Base-by-base conservation (phyloP, 768 basidiomycete genomes). In the Tricholoma saponaceum region DNA sequence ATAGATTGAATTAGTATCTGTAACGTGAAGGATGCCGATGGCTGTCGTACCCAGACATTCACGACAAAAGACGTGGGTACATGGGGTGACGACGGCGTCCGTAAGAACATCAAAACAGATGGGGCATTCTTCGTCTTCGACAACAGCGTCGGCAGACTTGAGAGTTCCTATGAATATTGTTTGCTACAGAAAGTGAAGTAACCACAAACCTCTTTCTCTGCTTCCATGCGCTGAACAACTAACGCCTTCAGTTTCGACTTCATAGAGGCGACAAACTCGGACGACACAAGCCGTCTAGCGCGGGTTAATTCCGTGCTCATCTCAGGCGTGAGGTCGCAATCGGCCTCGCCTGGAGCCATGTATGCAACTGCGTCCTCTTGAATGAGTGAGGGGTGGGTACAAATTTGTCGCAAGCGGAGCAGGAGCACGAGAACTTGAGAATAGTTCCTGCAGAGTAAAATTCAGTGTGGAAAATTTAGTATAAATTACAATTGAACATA, bases 361-460 rank as follows among this genome's bases (percentile, higher is more conserved):
- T 78, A 81, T 0, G 79, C 78, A 0, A 68, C 72, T 2, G 72
- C 79, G 33, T 77, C 76, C 61, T 86, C 83, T 64, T 83, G 81
- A 30, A 90, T 83, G 6, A 90, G 74, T 13, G 76, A 79, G 2
- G 89, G 85, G 66, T 89, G 88, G 35, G 82, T 80, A 64, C 86
- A 88, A 35, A 88, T 71, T 64, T 89, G 88, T 9, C 87, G 79
- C 1, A 91, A 76, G 10, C 87, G 78, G 3, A 80, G 66, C 14
- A 80, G 65, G 5, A 81, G 60, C 6, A 80, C 78, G 5, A 81
- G 68, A 49, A 84, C 82, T 65, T 82, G 79, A 41, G 77, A 74
- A 59, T 85, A 85, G 61, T 87, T 84, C 65, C 79, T 82, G 50
- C 0, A 41, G n/a, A 20, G 7, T 35, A n/a, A n/a, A 4, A 13